Conservation (phyloP, 176 grass and related monocot species). For the Oryza rufipogon region DNA sequence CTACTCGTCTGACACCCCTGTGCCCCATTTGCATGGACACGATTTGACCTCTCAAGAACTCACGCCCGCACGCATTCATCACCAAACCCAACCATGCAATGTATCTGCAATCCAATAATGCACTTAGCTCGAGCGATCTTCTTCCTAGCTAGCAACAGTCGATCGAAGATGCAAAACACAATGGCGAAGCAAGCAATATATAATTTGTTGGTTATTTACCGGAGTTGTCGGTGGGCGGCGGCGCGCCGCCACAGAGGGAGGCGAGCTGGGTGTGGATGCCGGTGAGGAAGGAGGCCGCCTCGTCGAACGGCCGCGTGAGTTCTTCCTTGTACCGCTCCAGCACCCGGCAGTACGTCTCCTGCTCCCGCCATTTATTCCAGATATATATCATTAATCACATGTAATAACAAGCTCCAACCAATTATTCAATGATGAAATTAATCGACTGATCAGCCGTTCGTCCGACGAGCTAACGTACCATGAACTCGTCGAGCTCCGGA, state of each 20-base stretch:
- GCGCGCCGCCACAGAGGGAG: slow-evolving; percentile 63
- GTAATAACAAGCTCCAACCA: slow-evolving; percentile 48
- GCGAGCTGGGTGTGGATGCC: slow-evolving; percentile 79
- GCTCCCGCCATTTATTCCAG: background rate
- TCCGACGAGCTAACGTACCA: slow-evolving; percentile 49
- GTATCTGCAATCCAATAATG: slow-evolving; percentile 34
- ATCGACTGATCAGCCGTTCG: background rate
- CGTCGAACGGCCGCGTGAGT: slow-evolving; percentile 83
- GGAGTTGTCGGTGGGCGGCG: slow-evolving; percentile 39
- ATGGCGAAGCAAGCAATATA: background rate
- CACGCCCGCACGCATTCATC: slow-evolving; percentile 44
- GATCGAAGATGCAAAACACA: slow-evolving; percentile 3
- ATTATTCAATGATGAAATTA: background rate
- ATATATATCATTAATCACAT: slow-evolving; percentile 32
- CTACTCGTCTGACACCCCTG: slow-evolving; percentile 71
- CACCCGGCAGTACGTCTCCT: slow-evolving; percentile 87
- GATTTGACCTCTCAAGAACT: slow-evolving; percentile 80
- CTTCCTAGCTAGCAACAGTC: background rate
- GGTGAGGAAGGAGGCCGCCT: slow-evolving; percentile 89
- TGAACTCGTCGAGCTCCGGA: slow-evolving; percentile 98
- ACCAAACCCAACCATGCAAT: slow-evolving; percentile 39
- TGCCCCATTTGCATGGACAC: slow-evolving; percentile 90
- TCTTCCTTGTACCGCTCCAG: slow-evolving; percentile 89
- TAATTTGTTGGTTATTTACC: slow-evolving; percentile 1
- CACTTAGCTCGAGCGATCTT: background rate